Evolutionary conservation across 768 basidiomycete genomes (phyloP), one percentile per base, ranked within the genome.

Genomic region (Termitomyces sp.): DNA sequence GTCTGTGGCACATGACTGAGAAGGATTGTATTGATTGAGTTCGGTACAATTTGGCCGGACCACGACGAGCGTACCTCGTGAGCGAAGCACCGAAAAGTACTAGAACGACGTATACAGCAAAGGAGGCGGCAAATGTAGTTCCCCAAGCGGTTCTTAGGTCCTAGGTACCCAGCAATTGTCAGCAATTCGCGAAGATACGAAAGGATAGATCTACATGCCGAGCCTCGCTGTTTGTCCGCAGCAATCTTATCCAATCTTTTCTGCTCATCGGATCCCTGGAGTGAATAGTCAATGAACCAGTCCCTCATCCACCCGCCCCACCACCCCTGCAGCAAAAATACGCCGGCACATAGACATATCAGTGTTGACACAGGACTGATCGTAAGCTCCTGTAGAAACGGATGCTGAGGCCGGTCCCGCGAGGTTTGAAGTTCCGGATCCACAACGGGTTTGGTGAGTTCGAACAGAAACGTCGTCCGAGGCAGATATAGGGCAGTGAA

Each of bases 61-160:
- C 42, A 57, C 44, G n/a, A 37, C 60, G 4, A 54, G 54, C 51
- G 49, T 34, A 87, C 87, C 79, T 82, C 31, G 74, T 60, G 16
- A 89, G 61, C 4, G 91, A 89, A 10, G 93, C 91, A 0, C 94
- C 93, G 60, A 96, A 86, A 16, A 90, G 65, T 16, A 93, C 70
- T 0, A 86, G 62, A 2, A 84, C 50, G 44, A 67, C 62, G 59
- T 86, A 77, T n/a, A 83, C 69, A 11, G 73, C 62, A 11, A 82
- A 37, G 2, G 88, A 77, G 1, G 73, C 70, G 10, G 72, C 70
- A 3, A 83, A 47, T 0, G 91, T 89, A 41, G 83, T 74, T 17
- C 76, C 47, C 63, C 73, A 80, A 6, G 88, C 85, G 31, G 77
- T 72, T 31, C 65, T 69, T 34, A 85, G 67, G 45, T 71, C 79